phyloP scores from a whole-genome alignment of 495 filamentous ascomycete genomes.

The Aspergillus ostianus region DNA sequence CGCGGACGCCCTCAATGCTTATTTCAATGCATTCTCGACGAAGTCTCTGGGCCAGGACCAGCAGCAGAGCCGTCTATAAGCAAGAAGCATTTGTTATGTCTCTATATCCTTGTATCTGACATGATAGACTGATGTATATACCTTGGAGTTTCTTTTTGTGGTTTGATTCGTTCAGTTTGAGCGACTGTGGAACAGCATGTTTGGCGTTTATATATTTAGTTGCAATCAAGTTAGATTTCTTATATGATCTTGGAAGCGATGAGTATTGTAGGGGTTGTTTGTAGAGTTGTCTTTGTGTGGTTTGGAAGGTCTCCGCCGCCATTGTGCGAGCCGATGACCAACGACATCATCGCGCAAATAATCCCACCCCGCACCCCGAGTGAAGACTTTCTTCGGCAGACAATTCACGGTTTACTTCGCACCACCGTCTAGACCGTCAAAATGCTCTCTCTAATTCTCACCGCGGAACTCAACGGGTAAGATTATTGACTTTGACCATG shows the following conservation, averaged over 20 bases:
- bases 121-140: slow-evolving; percentile 22
- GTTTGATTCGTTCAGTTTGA: slow-evolving; percentile 21
- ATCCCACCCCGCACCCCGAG: background rate
- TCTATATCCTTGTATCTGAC: slow-evolving; percentile 4
- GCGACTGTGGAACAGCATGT: slow-evolving; percentile 30
- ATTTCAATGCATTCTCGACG: slow-evolving; percentile 68
- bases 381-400: slow-evolving; percentile 1
- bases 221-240: background rate
- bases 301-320: background rate
- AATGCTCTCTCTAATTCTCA: slow-evolving; percentile 79
- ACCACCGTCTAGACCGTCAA: slow-evolving; percentile 17
- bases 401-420: background rate
- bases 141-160: slow-evolving; percentile 25
- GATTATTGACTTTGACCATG: slow-evolving; percentile 22
- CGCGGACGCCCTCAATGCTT: slow-evolving; percentile 76
- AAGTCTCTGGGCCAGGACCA: slow-evolving; percentile 43
- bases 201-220: slow-evolving; percentile 30
- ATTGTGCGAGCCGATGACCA: background rate
- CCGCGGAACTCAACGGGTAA: slow-evolving; percentile 75
- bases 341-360: background rate
- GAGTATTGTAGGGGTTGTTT: no score
- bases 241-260: no score
- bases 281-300: background rate
- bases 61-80: slow-evolving; percentile 41
- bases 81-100: background rate